Percentiles rank a stretch among this genome's conserved stretches.
phyloP scores from a whole-genome alignment of 2,329 filamentous ascomycete genomes.

The Reticulascus tulasneorum region DNA sequence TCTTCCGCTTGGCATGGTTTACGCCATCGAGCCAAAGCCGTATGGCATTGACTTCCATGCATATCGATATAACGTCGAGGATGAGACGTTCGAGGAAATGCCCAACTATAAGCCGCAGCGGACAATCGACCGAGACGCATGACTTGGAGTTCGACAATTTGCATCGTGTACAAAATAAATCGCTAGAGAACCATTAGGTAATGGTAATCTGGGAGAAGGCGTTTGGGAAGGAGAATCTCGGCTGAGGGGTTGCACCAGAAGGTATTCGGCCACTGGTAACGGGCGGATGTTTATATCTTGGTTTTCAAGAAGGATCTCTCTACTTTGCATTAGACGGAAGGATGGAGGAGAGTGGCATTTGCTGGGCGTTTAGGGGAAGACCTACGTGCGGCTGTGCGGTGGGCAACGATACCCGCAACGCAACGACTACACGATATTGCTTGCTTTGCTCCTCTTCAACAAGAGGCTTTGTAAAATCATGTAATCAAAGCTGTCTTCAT shows the following conservation, averaged over 20 bases:
- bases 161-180: conserved; percentile 12
- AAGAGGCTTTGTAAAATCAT: no score
- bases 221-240: no score
- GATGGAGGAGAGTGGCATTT: conserved; percentile 9
- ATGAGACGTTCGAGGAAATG: conserved; percentile 78
- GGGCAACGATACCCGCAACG: conserved; percentile 12
- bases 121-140: conserved; percentile 39
- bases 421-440: background rate
- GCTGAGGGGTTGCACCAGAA: no score
- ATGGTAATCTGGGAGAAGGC: conserved; percentile 5
- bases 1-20: conserved; percentile 88
- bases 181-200: no score
- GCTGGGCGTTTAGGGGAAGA: conserved; percentile 14
- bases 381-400: conserved; percentile 7
- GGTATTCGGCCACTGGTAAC: no score
- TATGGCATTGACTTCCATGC: conserved; percentile 97
- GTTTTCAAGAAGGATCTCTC: conserved; percentile 3
- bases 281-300: no score
- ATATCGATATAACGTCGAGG: conserved; percentile 79
- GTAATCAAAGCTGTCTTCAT: no score
- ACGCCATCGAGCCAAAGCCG: conserved; percentile 93
- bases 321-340: conserved; percentile 4
- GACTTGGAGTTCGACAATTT: conserved; percentile 11
- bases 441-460: background rate
- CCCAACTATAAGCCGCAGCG: conserved; percentile 76